These are phyloP conservation scores for Talaromyces piceae DNA, from an alignment of 2,329 filamentous ascomycete genomes.

Conservation along the genomic window DNA sequence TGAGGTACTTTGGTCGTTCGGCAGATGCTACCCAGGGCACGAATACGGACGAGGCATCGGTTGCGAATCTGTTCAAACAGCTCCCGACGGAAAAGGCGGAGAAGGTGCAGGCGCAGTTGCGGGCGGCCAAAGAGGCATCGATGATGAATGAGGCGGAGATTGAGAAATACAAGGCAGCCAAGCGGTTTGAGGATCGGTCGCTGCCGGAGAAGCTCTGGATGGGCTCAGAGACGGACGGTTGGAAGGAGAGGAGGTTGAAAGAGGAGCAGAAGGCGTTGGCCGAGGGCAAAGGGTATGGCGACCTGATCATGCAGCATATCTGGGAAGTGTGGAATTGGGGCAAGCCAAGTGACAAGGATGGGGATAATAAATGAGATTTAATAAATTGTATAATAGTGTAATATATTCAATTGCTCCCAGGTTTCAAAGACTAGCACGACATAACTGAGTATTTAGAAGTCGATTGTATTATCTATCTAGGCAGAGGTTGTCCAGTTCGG, in stretches of 20 bases:
- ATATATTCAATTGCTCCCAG: too few relatives aligned
- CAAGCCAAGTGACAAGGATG: conserved; percentile 15
- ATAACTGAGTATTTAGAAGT: too few relatives aligned
- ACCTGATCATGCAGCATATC: conserved; percentile 40
- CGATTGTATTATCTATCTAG: not conserved
- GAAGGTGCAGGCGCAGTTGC: conserved; percentile 25
- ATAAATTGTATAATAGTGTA: not conserved
- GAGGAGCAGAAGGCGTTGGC: conserved; percentile 38
- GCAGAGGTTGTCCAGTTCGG: not conserved
- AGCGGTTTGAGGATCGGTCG: conserved; percentile 22
- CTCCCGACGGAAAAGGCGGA: conserved; percentile 28
- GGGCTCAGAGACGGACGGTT: conserved; percentile 35
- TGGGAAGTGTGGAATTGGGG: conserved; percentile 41
- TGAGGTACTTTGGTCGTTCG: conserved; percentile 5
- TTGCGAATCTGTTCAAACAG: conserved; percentile 10
- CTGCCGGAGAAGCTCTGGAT: conserved; percentile 30
- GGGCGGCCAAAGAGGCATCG: conserved; percentile 19
- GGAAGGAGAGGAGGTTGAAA: conserved; percentile 34
- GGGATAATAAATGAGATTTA: conserved; percentile 5
- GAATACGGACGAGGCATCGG: not conserved
- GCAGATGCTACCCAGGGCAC: not conserved
- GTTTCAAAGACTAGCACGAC: too few relatives aligned
- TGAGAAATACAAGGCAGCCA: conserved; percentile 26
- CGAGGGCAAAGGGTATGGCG: conserved; percentile 38
- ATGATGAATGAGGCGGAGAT: conserved; percentile 25